These are phyloP conservation scores for Boletus sp. DNA, from an alignment of 768 basidiomycete species.

Conservation along the genomic window DNA sequence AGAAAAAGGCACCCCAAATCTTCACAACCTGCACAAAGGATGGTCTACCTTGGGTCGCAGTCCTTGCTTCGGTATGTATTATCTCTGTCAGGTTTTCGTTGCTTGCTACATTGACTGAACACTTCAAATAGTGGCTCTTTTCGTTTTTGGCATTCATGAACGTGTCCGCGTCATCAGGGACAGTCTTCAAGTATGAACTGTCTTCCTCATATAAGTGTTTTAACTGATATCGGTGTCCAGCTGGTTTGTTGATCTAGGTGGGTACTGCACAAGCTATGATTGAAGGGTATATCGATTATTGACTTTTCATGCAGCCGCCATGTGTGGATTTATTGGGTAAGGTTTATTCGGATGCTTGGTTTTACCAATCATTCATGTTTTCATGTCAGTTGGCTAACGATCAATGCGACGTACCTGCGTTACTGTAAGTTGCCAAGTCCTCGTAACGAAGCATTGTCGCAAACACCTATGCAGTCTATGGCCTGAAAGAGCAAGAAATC, in stretches of 20 bases:
- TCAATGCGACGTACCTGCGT: slow-evolving; percentile 70
- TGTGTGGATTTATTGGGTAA: slow-evolving; percentile 59
- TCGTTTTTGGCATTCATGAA: slow-evolving; percentile 64
- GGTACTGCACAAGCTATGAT: slow-evolving; percentile 8
- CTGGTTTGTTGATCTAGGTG: slow-evolving; percentile 68
- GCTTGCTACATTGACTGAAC: slow-evolving; percentile 12
- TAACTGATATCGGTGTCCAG: slow-evolving; percentile 32
- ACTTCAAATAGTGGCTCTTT: slow-evolving; percentile 34
- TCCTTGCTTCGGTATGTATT: slow-evolving; percentile 28
- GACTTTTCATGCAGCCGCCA: slow-evolving; percentile 36
- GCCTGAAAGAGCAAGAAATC: slow-evolving; percentile 40
- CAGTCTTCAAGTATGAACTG: slow-evolving; percentile 27
- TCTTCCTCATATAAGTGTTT: slow-evolving; percentile 2
- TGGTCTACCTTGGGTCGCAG: slow-evolving; percentile 49
- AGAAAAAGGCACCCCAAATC: slow-evolving; percentile 50
- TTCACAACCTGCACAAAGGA: slow-evolving; percentile 45
- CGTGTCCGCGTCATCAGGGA: slow-evolving; percentile 51
- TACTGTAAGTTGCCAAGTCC: slow-evolving; percentile 49
- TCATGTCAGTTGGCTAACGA: slow-evolving; percentile 53
- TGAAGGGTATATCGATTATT: not conserved
- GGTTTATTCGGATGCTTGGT: slow-evolving; percentile 13
- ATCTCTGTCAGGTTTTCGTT: not conserved
- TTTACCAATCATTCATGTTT: slow-evolving; percentile 51
- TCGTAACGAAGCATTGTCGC: slow-evolving; percentile 34
- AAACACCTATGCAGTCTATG: slow-evolving; percentile 7